phyloP scores from a whole-genome alignment of 1,284 basidiomycete genomes.

The Apiotrichum gracile region DNA sequence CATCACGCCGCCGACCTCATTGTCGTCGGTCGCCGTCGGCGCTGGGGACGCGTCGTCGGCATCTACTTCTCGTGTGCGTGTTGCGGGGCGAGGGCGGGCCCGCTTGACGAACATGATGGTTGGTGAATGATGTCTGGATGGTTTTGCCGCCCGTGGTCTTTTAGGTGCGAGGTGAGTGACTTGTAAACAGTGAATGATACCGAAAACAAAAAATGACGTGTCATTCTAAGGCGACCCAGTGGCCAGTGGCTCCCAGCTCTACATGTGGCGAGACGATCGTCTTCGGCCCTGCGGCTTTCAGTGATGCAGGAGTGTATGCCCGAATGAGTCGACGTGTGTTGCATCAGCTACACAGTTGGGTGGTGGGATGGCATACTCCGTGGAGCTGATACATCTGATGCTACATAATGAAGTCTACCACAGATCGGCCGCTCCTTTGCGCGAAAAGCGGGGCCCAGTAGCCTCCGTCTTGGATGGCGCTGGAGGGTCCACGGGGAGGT shows the following conservation, averaged over 20 bases:
- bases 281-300: no score
- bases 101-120: constrained; percentile 43
- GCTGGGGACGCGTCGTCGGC: constrained; percentile 20
- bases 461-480: no score
- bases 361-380: no score
- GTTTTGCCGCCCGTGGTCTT: neutral
- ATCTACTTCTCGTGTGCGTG: constrained; percentile 32
- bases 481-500: neutral
- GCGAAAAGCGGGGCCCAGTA: constrained; percentile 2
- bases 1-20: constrained; percentile 32
- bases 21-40: constrained; percentile 25
- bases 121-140: neutral
- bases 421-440: constrained; percentile 43
- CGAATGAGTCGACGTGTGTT: no score
- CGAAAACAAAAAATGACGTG: no score
- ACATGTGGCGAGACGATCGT: no score
- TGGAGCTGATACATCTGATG: neutral
- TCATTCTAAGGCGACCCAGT: no score
- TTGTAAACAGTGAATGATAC: no score
- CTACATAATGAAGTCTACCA: constrained; percentile 23
- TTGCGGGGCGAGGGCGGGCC: constrained; percentile 36
- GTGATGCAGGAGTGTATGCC: no score
- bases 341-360: no score
- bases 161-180: no score
- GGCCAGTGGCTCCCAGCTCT: no score